phyloP scores from a whole-genome alignment of 2,329 filamentous ascomycete genomes.

The Scytalidium lignicola region DNA sequence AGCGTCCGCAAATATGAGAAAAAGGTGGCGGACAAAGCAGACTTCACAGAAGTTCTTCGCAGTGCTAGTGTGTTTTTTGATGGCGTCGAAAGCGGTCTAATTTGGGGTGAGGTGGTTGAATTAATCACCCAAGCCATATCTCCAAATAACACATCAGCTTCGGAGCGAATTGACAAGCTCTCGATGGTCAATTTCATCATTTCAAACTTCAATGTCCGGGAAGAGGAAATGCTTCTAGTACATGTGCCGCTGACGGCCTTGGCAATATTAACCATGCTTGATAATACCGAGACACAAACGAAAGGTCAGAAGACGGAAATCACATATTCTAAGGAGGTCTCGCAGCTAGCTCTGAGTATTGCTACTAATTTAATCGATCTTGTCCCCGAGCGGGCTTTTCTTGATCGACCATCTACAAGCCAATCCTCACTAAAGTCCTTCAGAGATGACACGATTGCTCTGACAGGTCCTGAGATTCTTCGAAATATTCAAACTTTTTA shows the following conservation, averaged over 20 bases:
- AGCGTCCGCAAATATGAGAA: constrained; percentile 73
- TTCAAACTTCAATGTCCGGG: constrained; percentile 82
- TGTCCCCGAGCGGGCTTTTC: constrained; percentile 60
- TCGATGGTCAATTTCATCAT: constrained; percentile 77
- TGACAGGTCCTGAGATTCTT: constrained; percentile 47
- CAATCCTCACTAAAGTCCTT: constrained; percentile 12
- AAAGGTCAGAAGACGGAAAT: constrained; percentile 19
- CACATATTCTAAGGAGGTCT: constrained; percentile 18
- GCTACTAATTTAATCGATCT: constrained; percentile 55
- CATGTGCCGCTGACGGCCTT: constrained; percentile 76
- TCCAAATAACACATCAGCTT: constrained; percentile 34
- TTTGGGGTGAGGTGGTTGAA: constrained; percentile 77
- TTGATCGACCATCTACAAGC: constrained; percentile 24
- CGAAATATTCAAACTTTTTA: constrained; percentile 63
- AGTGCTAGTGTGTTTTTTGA: constrained; percentile 97
- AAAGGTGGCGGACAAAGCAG: constrained; percentile 56
- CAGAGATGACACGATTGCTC: constrained; percentile 9
- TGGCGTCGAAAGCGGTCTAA: constrained; percentile 88
- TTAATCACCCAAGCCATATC: constrained; percentile 59
- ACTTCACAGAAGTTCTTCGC: constrained; percentile 81
- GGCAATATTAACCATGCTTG: constrained; percentile 53
- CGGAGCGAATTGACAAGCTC: constrained; percentile 55
- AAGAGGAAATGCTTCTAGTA: constrained; percentile 89
- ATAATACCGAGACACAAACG: constrained; percentile 42
- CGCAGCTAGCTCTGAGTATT: constrained; percentile 38